Conservation (phyloP, 352 stramenopile species). For the Phytophthora rubi region DNA sequence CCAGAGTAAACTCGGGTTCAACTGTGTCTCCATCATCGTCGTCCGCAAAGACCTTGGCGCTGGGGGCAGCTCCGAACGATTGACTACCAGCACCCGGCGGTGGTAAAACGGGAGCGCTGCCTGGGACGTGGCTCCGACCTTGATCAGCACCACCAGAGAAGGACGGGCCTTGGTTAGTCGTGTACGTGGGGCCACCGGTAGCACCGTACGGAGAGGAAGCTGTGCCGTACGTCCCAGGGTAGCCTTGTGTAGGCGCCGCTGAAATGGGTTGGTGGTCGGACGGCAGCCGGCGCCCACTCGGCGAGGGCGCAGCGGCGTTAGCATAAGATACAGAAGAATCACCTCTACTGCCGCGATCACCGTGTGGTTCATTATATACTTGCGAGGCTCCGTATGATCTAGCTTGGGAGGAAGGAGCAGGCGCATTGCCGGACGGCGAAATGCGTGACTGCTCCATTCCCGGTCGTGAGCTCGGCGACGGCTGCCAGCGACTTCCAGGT, state of each 20-base stretch:
- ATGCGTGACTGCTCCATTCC: constrained; percentile 28
- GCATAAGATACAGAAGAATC: constrained; percentile 62
- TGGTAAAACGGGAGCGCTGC: constrained; percentile 26
- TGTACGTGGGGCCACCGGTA: constrained; percentile 17
- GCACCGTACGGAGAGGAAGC: constrained; percentile 30
- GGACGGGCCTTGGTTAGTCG: constrained; percentile 25
- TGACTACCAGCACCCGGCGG: constrained; percentile 29
- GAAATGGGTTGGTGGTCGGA: constrained; percentile 18
- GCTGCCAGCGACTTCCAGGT: constrained; percentile 37
- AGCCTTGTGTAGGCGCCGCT: constrained; percentile 24
- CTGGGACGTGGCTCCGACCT: constrained; percentile 30
- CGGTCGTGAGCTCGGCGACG: constrained; percentile 26
- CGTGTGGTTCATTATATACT: constrained; percentile 72
- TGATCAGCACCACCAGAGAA: constrained; percentile 28
- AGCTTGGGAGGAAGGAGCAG: constrained; percentile 48
- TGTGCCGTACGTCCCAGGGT: constrained; percentile 19
- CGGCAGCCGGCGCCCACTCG: constrained; percentile 23
- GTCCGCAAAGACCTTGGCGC: constrained; percentile 42
- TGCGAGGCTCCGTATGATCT: constrained; percentile 63
- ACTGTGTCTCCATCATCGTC: constrained; percentile 67
- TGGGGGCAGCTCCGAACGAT: constrained; percentile 16
- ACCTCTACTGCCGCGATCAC: constrained; percentile 50
- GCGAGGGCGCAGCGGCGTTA: constrained; percentile 38
- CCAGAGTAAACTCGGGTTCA: constrained; percentile 72
- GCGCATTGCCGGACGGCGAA: constrained; percentile 35